Conservation (phyloP, 495 filamentous ascomycete genomes). For the Hypoxylon fragiforme region DNA sequence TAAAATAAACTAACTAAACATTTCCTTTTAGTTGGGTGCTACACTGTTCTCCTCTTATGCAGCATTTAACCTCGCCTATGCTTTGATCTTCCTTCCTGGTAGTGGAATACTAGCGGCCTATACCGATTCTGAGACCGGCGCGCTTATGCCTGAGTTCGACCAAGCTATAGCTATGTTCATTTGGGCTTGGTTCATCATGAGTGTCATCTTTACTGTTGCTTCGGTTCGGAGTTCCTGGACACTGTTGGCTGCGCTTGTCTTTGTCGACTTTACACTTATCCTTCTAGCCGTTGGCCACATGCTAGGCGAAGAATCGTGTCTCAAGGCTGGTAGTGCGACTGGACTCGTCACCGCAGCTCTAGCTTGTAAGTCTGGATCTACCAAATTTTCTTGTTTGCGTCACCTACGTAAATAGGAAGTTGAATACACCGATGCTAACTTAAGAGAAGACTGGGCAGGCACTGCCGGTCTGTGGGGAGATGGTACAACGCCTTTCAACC, state of each 20-base stretch:
- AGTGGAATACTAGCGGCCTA: constrained; percentile 42
- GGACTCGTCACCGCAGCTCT: constrained; percentile 38
- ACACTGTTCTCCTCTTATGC: constrained; percentile 44
- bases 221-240: constrained; percentile 38
- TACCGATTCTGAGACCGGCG: constrained; percentile 30
- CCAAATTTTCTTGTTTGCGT: neutral
- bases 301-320: constrained; percentile 15
- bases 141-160: constrained; percentile 28
- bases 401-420: neutral
- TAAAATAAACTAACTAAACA: neutral
- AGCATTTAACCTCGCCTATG: constrained; percentile 44
- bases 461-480: neutral
- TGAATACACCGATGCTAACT: neutral
- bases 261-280: constrained; percentile 36
- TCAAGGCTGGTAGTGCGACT: constrained; percentile 32
- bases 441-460: neutral
- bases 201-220: constrained; percentile 42
- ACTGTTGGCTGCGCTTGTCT: constrained; percentile 34
- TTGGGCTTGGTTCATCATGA: constrained; percentile 49
- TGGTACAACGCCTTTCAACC: neutral
- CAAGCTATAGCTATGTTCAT: constrained; percentile 43
- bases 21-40: constrained; percentile 32
- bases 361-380: constrained; percentile 32
- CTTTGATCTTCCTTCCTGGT: constrained; percentile 43
- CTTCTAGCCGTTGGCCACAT: constrained; percentile 40